A percentile compares a stretch with the other conserved stretches of the same genome.
Evolutionary conservation across 2,329 filamentous ascomycete genomes (phyloP).

Genomic region (Sphaerulina populicola): DNA sequence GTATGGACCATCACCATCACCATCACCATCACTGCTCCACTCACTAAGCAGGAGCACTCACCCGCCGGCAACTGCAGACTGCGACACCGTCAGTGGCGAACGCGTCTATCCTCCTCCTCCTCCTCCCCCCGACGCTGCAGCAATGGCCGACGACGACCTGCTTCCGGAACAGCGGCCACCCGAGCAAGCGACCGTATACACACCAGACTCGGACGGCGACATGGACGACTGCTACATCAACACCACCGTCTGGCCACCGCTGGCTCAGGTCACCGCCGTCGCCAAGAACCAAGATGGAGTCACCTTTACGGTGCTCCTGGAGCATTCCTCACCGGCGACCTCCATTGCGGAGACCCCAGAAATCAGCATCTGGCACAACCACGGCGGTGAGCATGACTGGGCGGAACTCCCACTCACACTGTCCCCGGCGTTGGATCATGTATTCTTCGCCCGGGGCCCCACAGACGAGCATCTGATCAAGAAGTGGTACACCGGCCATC

Average conservation of each 20-base stretch:
- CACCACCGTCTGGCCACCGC: slow-evolving; percentile 58
- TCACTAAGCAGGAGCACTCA: too few relatives aligned
- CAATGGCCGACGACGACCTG: slow-evolving; percentile 15
- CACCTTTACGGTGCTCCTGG: slow-evolving; percentile 54
- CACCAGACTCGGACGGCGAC: slow-evolving; percentile 11
- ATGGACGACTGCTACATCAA: slow-evolving; percentile 43
- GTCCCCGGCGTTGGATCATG: slow-evolving; percentile 24
- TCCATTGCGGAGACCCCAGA: slow-evolving; percentile 54
- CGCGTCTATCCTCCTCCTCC: slow-evolving; percentile 30
- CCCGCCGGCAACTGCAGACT: slow-evolving; percentile 21
- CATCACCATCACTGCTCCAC: neutral
- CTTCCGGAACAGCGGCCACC: slow-evolving; percentile 31
- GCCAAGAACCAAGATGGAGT: slow-evolving; percentile 40
- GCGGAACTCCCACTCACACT: slow-evolving; percentile 49
- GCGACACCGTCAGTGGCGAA: slow-evolving; percentile 31
- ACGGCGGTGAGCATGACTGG: slow-evolving; percentile 50
- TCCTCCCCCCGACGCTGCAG: too few relatives aligned
- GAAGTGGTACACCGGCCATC: slow-evolving; percentile 48
- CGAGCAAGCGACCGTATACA: slow-evolving; percentile 21
- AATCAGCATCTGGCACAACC: slow-evolving; percentile 66
- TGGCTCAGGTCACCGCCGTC: slow-evolving; percentile 65
- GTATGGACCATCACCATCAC: slow-evolving; percentile 2
- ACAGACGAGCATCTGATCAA: slow-evolving; percentile 22
- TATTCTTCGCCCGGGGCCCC: slow-evolving; percentile 24
- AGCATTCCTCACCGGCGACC: slow-evolving; percentile 29